phyloP scores from a whole-genome alignment of 2,329 filamentous ascomycete species.

The Cryphonectria japonica region DNA sequence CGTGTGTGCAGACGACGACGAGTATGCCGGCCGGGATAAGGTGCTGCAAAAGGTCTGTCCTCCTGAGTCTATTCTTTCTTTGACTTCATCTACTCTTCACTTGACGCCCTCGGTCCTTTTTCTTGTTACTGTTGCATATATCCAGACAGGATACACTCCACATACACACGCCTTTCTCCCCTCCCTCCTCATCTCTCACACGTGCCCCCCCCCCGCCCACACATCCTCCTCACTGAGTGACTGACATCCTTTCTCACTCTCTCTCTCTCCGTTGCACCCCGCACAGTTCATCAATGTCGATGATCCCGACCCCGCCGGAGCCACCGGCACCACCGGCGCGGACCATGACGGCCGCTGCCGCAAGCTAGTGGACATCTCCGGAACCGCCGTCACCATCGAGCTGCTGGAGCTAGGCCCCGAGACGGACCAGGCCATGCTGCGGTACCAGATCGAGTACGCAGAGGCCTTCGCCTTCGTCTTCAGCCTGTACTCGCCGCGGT shows the following conservation, averaged over 20 bases:
- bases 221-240: not conserved
- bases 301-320: conserved; percentile 18
- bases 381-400: conserved; percentile 24
- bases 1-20: conserved; percentile 29
- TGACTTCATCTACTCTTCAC: not conserved
- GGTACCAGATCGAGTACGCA: conserved; percentile 30
- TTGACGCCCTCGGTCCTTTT: not conserved
- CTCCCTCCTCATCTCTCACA: not conserved
- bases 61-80: not conserved
- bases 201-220: not conserved
- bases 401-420: conserved; percentile 28
- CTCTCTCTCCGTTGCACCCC: too few relatives aligned
- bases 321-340: conserved; percentile 9
- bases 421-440: conserved; percentile 29
- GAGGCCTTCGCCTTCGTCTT: conserved; percentile 30
- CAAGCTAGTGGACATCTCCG: conserved; percentile 30
- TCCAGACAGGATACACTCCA: too few relatives aligned
- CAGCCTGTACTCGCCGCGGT: conserved; percentile 28
- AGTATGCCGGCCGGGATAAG: conserved; percentile 28
- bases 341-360: conserved; percentile 27
- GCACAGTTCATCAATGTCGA: conserved; percentile 26
- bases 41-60: conserved; percentile 28
- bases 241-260: not conserved
- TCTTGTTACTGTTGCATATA: not conserved
- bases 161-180: too few relatives aligned